phyloP scores from a whole-genome alignment of 352 stramenopile species.

The Lagenidium sp. region DNA sequence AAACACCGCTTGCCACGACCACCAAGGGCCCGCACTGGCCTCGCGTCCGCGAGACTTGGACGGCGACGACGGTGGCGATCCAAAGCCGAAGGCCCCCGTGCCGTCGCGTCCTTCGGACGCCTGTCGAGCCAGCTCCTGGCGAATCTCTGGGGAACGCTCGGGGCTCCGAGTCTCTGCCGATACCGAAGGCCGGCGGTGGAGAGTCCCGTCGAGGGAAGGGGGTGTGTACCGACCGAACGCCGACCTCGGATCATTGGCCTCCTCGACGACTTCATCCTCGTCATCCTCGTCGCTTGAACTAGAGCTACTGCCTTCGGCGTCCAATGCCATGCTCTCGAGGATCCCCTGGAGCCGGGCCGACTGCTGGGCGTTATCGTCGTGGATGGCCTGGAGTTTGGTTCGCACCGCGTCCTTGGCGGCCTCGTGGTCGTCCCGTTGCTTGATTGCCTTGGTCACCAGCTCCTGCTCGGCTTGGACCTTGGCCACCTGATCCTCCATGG shows the following conservation, averaged over 20 bases:
- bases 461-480: slow-evolving; percentile 20
- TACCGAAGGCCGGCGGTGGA: neutral
- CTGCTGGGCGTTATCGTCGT: slow-evolving; percentile 32
- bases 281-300: slow-evolving; percentile 18
- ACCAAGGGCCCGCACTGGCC: slow-evolving; percentile 8
- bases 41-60: neutral
- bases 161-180: slow-evolving; percentile 25
- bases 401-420: slow-evolving; percentile 30
- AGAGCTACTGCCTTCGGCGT: slow-evolving; percentile 8
- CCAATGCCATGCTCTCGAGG: slow-evolving; percentile 19
- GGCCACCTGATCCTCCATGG: slow-evolving; percentile 41
- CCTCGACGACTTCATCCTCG: slow-evolving; percentile 10
- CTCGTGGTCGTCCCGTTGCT: slow-evolving; percentile 28
- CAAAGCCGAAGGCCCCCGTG: neutral
- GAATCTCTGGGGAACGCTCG: slow-evolving; percentile 64
- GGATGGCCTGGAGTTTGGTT: slow-evolving; percentile 37
- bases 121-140: slow-evolving; percentile 8
- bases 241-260: neutral
- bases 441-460: slow-evolving; percentile 23
- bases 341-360: slow-evolving; percentile 37
- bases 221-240: no score
- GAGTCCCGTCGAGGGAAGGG: neutral
- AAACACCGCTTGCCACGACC: slow-evolving; percentile 11
- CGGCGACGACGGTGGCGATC: neutral
- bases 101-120: neutral